Base-by-base conservation (phyloP, 1,139 yeast species). In the Blastobotrys ciferrii region DNA sequence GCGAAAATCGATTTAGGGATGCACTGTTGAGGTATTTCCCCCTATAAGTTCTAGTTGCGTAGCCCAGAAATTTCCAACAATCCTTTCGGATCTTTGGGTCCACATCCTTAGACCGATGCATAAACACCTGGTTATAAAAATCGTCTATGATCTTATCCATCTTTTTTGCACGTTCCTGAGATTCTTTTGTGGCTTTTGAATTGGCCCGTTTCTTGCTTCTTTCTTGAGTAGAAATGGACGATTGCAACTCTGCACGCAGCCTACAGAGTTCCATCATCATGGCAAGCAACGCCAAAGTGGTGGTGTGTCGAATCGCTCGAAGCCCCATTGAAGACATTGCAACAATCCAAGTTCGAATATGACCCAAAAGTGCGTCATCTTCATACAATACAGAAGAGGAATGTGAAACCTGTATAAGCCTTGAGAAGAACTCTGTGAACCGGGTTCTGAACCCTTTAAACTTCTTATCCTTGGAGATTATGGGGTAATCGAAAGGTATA, bases 51-150 rank as follows among this genome's bases (percentile, higher is more conserved):
- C 32, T 28, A 9, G 33, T 43, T 18, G 46, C 46, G 15, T 37
- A 72, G 17, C 88, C 80, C 43, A 89, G 70, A 38, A 77, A 74
- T 13, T 65, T 61, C 55, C 87, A 71, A 52, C 95, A 85, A 50
- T 83, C 88, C 18, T 76, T 75, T 56, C 98, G 75, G 31, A 89
- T 84, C 7, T 68, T 66, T 5, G 84, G 80, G 61, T 88, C 96
- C 11, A 84, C 75, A 64, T 91, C 98, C 54, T 91, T 80, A 62
- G 86, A 86, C 55, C 98, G 73, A 59, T 84, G 88, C 7, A 81
- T 79, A 63, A 88, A 84, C 3, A 84, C 78, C 1, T 85, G 74
- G 53, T 79, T 81, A 36, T 81, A 76, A 6, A 87, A 75, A 55
- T 87, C 95, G 49, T 76, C 76, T 45, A 86, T 74, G 53, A 80